Percentiles rank a stretch among this genome's conserved stretches.
Evolutionary conservation across 139 green algal species (phyloP).

Genomic region (Chlamydomonas sp.): DNA sequence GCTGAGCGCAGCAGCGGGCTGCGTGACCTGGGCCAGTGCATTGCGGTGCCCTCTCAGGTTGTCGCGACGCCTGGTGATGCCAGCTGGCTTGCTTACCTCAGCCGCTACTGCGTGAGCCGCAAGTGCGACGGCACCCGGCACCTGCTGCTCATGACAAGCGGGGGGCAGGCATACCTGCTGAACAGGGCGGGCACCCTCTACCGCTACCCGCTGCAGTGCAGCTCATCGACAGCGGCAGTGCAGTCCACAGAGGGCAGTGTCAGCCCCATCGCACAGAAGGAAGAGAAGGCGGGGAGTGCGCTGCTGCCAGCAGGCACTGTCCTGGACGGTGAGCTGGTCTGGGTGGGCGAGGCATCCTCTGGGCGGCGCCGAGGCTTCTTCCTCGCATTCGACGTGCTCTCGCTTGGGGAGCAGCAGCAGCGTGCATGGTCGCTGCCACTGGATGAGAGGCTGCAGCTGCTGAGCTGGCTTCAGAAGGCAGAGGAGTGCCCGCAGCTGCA

Average conservation of each 20-base stretch:
- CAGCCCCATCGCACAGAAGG: no score
- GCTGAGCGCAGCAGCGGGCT: no score
- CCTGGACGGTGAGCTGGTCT: slow-evolving; percentile 34
- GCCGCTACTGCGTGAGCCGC: slow-evolving; percentile 26
- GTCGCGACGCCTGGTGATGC: no score
- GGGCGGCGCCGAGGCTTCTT: slow-evolving; percentile 18
- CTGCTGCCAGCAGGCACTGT: slow-evolving; percentile 20
- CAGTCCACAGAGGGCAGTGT: no score
- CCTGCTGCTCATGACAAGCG: slow-evolving; percentile 14
- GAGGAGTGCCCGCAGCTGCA: neutral
- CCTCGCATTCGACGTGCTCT: slow-evolving; percentile 27
- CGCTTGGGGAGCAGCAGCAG: neutral
- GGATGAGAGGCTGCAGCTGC: slow-evolving; percentile 8
- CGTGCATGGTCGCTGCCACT: slow-evolving; percentile 30
- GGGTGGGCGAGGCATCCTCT: slow-evolving; percentile 1
- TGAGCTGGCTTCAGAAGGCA: slow-evolving; percentile 4
- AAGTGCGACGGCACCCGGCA: slow-evolving; percentile 27
- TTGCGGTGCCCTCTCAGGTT: no score
- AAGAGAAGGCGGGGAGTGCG: no score
- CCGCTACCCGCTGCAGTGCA: slow-evolving; percentile 10
- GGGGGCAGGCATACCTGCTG: slow-evolving; percentile 15
- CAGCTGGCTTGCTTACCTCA: no score
- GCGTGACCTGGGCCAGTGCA: no score
- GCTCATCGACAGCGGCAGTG: neutral
- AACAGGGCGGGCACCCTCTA: slow-evolving; percentile 24